Percentiles rank a stretch among this genome's conserved stretches.
Evolutionary conservation across 345 rosid species (phyloP).

Genomic region (Trapa bicornis): DNA sequence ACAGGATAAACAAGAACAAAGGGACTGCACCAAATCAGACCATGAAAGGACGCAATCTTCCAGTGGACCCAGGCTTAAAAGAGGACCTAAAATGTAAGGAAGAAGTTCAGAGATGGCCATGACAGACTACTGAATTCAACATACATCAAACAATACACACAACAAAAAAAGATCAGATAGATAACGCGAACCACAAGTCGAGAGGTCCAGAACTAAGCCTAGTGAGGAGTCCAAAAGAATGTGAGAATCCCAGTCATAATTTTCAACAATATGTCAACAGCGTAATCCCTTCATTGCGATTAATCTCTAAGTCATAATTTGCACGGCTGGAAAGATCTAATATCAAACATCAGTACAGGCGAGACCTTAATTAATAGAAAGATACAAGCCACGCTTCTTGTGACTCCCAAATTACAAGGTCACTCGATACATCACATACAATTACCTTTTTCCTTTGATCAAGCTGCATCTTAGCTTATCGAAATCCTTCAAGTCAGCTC

Average conservation of each 20-base stretch:
- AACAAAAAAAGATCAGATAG: slow-evolving; percentile 10
- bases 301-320: background rate
- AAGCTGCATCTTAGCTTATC: slow-evolving; percentile 68
- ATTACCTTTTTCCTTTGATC: slow-evolving; percentile 83
- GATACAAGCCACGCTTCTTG: background rate
- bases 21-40: background rate
- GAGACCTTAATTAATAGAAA: background rate
- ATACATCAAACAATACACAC: slow-evolving; percentile 10
- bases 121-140: slow-evolving; percentile 12
- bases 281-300: background rate
- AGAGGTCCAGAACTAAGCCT: background rate
- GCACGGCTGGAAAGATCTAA: background rate
- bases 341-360: background rate
- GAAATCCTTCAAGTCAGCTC: slow-evolving; percentile 11
- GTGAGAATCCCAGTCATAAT: background rate
- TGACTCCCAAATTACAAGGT: background rate
- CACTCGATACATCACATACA: background rate
- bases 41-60: background rate
- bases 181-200: slow-evolving; percentile 5
- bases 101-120: slow-evolving; percentile 8
- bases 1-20: background rate
- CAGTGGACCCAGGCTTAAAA: background rate
- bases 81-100: background rate
- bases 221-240: background rate
- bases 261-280: background rate